Conservation (phyloP, 192 early-diverging fungal species). For the Coemansia sp. region DNA sequence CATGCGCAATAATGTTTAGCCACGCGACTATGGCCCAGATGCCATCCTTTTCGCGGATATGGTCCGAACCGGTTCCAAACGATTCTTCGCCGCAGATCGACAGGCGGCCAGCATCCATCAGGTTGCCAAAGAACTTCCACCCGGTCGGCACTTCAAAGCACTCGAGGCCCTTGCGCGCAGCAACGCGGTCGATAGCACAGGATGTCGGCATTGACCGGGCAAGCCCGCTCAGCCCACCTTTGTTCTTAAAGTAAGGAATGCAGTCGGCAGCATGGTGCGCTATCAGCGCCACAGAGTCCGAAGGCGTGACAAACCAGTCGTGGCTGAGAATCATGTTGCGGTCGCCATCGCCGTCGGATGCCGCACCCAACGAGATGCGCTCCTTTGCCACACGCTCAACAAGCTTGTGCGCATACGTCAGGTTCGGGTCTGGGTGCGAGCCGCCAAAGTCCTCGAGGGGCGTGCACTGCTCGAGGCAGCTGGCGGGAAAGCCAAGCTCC, state of each 20-base stretch:
- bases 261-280: slow-evolving; percentile 81
- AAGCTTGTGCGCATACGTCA: slow-evolving; percentile 94
- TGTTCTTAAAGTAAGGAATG: slow-evolving; percentile 91
- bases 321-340: slow-evolving; percentile 98
- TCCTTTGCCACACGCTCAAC: slow-evolving; percentile 87
- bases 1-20: slow-evolving; percentile 90
- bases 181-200: slow-evolving; percentile 87
- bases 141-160: slow-evolving; percentile 92
- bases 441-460: slow-evolving; percentile 92
- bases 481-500: slow-evolving; percentile 83
- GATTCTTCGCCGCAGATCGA: slow-evolving; percentile 98
- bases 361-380: slow-evolving; percentile 85
- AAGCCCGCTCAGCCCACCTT: slow-evolving; percentile 77
- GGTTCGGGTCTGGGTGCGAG: slow-evolving; percentile 96
- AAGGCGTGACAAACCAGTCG: slow-evolving; percentile 94
- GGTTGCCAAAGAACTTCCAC: slow-evolving; percentile 98
- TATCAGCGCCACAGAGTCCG: slow-evolving; percentile 96
- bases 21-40: slow-evolving; percentile 97
- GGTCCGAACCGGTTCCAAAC: slow-evolving; percentile 98
- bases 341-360: slow-evolving; percentile 97
- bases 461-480: slow-evolving; percentile 78
- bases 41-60: slow-evolving; percentile 99
- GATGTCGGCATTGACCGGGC: slow-evolving; percentile 97
- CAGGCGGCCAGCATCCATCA: slow-evolving; percentile 93
- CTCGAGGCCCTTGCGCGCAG: slow-evolving; percentile 74